Evolutionary conservation across 108 stramenopile species (phyloP), one percentile per base, ranked within the genome.

Genomic region (Skeletonema costatum): DNA sequence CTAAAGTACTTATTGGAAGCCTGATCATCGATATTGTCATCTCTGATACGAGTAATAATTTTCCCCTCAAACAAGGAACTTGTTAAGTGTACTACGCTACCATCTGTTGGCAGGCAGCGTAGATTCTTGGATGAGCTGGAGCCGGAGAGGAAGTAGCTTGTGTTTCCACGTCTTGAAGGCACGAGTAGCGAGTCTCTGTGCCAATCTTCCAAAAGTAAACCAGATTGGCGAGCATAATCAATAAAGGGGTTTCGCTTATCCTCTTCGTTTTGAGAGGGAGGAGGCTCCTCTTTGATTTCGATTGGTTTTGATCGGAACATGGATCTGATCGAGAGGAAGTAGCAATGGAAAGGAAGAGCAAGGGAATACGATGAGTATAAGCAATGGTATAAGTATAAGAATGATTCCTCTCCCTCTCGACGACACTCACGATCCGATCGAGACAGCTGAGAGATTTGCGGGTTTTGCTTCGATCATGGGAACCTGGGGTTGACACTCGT

Each of bases 21-120:
- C 6, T 38, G 62, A 11, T 66, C 64, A 8, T 58, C 44, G 29
- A 66, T 31, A 60, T 58, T 50, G 32, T 32, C 74, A 46, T 81
- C 80, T 75, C 80, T 50, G 32, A 71, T 61, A 5, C 73, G 80
- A 66, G 74, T 75, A 42, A 81, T 69, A 6, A 75, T 35, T 51
- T 75, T 75, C 9, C 80, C 80, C 61, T 75, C 74, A 71, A 81
- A 81, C 39, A 41, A 42, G 39, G 69, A 68, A 4, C 80, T 73
- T 29, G 2, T 66, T 31, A 81, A 66, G 25, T 25, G 16, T 35
- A 81, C 44, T 5, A 58, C 48, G 29, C 60, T 64, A 62, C 80
- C 80, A 67, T 81, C 71, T 64, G 75, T 46, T 21, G 80, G 80
- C 16, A 75, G n/a, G 16, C 68, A 53, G 21, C 38, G 38, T 12